phyloP scores from a whole-genome alignment of 768 basidiomycete species.

The Wakefieldia striispora region DNA sequence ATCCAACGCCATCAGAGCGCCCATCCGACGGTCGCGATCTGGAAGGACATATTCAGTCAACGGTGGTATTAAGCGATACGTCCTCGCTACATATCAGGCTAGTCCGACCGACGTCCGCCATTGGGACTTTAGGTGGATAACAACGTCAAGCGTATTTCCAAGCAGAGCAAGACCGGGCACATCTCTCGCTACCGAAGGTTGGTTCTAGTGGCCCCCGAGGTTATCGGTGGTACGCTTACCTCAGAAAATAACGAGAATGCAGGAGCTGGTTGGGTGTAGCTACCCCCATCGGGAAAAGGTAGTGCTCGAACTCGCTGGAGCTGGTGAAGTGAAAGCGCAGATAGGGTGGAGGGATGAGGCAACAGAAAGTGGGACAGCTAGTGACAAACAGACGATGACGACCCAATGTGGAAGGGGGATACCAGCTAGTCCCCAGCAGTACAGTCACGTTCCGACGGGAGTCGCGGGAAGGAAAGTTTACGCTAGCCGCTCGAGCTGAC shows the following conservation, averaged over 20 bases:
- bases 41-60: constrained; percentile 3
- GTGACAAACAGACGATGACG: not conserved
- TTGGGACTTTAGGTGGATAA: constrained; percentile 4
- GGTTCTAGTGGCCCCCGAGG: not conserved
- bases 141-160: not conserved
- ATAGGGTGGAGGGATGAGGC: not conserved
- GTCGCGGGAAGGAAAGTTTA: not conserved
- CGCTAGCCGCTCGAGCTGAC: not conserved
- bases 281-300: constrained; percentile 1
- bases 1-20: not conserved
- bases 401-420: not conserved
- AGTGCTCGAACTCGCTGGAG: not conserved
- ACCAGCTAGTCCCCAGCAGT: not conserved
- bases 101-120: not conserved
- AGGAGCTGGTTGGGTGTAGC: not conserved
- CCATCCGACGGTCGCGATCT: not conserved
- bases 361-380: not conserved
- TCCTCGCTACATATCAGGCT: not conserved
- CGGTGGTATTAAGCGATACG: not conserved
- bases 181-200: constrained; percentile 4
- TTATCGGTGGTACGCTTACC: not conserved
- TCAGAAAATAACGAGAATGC: not conserved
- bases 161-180: not conserved
- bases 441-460: constrained; percentile 17
- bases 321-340: not conserved